phyloP scores from a whole-genome alignment of 768 basidiomycete species.

The Mrakia blollopis region DNA sequence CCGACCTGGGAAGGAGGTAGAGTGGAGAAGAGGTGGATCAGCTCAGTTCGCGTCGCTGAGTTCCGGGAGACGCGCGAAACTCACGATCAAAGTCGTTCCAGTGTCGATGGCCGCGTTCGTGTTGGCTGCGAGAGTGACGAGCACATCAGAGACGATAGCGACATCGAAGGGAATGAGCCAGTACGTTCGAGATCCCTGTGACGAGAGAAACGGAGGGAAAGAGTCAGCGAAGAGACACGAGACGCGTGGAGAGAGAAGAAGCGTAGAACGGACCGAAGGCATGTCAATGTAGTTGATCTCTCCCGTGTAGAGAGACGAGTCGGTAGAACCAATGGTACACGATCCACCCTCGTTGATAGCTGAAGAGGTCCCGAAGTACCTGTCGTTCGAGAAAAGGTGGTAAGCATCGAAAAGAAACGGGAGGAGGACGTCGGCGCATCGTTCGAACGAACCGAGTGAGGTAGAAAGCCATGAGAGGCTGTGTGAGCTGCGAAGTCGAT shows the following conservation, averaged over 20 bases:
- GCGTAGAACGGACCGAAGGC: background rate
- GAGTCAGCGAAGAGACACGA: background rate
- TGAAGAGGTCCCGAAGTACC: background rate
- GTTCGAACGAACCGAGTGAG: conserved; percentile 18
- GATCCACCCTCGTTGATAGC: conserved; percentile 6
- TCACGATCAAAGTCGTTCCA: conserved; percentile 43
- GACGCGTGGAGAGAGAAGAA: background rate
- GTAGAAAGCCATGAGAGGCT: conserved; percentile 19
- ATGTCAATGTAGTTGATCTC: conserved; percentile 17
- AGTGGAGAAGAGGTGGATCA: background rate
- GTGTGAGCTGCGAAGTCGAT: background rate
- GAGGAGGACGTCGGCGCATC: too few species aligned
- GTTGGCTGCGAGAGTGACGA: conserved; percentile 38
- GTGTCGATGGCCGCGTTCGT: conserved; percentile 36
- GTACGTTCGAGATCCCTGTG: conserved; percentile 18
- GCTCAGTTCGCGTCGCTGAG: background rate
- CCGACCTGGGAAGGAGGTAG: conserved; percentile 32
- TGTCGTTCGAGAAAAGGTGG: background rate
- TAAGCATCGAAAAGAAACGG: background rate
- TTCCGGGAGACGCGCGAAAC: background rate
- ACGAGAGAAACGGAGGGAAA: background rate
- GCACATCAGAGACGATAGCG: conserved; percentile 38
- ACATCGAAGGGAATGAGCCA: conserved; percentile 16
- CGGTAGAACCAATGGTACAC: conserved; percentile 10
- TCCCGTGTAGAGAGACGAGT: conserved; percentile 8